phyloP scores from a whole-genome alignment of 345 rosid genomes.

The Noccaea caerulescens region DNA sequence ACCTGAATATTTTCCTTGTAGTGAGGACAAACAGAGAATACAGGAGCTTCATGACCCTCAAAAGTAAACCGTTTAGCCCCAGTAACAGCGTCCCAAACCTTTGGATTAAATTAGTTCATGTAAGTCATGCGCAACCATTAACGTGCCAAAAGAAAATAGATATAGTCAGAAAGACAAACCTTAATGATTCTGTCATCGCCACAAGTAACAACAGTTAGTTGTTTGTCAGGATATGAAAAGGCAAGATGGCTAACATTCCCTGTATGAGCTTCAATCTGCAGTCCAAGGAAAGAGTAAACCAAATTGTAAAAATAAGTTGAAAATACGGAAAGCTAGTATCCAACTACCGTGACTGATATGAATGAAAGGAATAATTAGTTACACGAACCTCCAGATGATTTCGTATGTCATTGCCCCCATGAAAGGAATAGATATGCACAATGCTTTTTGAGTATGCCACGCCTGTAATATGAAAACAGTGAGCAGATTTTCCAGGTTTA shows the following conservation, averaged over 20 bases:
- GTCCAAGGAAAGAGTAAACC: conserved; percentile 10
- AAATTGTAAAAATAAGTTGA: not conserved
- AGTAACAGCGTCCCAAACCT: conserved; percentile 88
- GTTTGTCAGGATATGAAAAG: conserved; percentile 76
- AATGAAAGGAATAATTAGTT: conserved; percentile 3
- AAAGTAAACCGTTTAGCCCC: conserved; percentile 60
- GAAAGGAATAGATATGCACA: conserved; percentile 74
- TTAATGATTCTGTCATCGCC: conserved; percentile 81
- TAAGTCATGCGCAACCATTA: conserved; percentile 25
- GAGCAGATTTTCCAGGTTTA: conserved; percentile 15
- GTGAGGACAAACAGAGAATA: conserved; percentile 83
- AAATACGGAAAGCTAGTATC: not conserved
- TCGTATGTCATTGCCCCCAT: conserved; percentile 64
- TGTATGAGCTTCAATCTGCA: conserved; percentile 83
- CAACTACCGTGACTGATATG: not conserved
- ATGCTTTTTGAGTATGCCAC: conserved; percentile 86
- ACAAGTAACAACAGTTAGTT: conserved; percentile 69
- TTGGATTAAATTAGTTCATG: conserved; percentile 40
- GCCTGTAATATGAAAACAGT: conserved; percentile 52
- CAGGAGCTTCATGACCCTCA: conserved; percentile 92
- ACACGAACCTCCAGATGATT: conserved; percentile 74
- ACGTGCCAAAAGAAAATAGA: not conserved
- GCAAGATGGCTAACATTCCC: conserved; percentile 91
- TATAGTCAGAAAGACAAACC: conserved; percentile 51
- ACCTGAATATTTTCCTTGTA: conserved; percentile 86